These are phyloP conservation scores for Xylariales sp. DNA, from an alignment of 2,329 filamentous ascomycete species.

Conservation along the genomic window DNA sequence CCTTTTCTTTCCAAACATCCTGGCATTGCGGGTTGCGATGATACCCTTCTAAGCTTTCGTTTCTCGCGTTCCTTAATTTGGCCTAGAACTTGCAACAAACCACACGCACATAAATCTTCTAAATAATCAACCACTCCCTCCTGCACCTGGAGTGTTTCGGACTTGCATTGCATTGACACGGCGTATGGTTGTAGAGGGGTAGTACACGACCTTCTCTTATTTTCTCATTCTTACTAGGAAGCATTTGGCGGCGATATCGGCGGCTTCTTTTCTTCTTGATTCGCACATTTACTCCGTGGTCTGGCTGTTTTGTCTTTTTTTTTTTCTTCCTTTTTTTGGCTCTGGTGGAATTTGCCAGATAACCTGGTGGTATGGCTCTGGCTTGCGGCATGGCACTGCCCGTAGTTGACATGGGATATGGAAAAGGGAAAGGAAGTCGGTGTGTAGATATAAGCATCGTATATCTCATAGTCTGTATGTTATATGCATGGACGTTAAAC, in stretches of 20 bases:
- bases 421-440: neutral
- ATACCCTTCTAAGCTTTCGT: neutral
- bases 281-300: slow-evolving; percentile 1
- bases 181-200: slow-evolving; percentile 2
- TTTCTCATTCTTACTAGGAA: neutral
- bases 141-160: neutral
- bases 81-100: neutral
- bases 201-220: neutral
- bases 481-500: too few relatives aligned
- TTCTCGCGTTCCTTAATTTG: neutral
- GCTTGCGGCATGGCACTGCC: neutral
- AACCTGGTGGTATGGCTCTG: neutral
- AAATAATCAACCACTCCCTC: neutral
- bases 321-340: too few relatives aligned
- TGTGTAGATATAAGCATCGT: slow-evolving; percentile 6
- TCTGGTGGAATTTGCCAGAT: neutral
- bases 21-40: neutral
- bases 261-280: neutral
- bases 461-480: slow-evolving; percentile 7
- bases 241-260: slow-evolving; percentile 6
- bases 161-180: slow-evolving; percentile 5
- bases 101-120: neutral
- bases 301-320: slow-evolving; percentile 1
- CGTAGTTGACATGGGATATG: neutral
- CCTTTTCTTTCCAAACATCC: too few relatives aligned